Percentiles rank a stretch among this genome's conserved stretches.
Conservation (phyloP, 768 basidiomycete species). For the Leucosporidium scottii region DNA sequence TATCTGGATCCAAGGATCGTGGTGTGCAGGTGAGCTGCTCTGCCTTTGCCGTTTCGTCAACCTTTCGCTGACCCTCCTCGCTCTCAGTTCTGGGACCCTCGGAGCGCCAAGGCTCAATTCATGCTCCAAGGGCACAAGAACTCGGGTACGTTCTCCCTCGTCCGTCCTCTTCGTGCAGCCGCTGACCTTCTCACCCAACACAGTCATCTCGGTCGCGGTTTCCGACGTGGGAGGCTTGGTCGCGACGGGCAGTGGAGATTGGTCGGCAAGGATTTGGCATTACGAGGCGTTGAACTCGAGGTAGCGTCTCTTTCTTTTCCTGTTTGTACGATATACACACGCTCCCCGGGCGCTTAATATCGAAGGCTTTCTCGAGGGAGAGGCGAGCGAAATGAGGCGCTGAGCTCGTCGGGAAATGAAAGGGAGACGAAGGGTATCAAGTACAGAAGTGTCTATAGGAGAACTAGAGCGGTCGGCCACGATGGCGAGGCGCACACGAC, state of each 20-base stretch:
- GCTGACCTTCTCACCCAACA: background rate
- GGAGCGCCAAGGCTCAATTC: conserved; percentile 71
- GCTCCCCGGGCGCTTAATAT: too few species aligned
- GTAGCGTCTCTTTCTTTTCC: too few species aligned
- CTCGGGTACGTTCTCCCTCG: conserved; percentile 49
- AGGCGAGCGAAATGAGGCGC: too few species aligned
- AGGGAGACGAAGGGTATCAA: too few species aligned
- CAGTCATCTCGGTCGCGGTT: conserved; percentile 67
- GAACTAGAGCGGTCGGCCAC: too few species aligned
- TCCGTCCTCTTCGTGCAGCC: background rate
- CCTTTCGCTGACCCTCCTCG: too few species aligned
- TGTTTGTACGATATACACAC: too few species aligned
- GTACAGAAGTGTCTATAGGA: too few species aligned
- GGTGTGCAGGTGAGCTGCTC: conserved; percentile 59
- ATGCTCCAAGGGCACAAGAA: conserved; percentile 81
- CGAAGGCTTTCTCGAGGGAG: too few species aligned
- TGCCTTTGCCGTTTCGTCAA: conserved; percentile 46
- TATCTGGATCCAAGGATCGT: conserved; percentile 91
- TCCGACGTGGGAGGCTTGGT: conserved; percentile 56
- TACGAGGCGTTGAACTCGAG: conserved; percentile 33
- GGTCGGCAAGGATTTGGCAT: conserved; percentile 61
- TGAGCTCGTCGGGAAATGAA: too few species aligned
- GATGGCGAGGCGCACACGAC: too few species aligned
- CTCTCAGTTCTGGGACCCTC: conserved; percentile 66
- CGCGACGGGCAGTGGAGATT: conserved; percentile 66